These are phyloP conservation scores for Vitis hybrid DNA, from an alignment of 177 flowering plant genomes.

Conservation along the genomic window DNA sequence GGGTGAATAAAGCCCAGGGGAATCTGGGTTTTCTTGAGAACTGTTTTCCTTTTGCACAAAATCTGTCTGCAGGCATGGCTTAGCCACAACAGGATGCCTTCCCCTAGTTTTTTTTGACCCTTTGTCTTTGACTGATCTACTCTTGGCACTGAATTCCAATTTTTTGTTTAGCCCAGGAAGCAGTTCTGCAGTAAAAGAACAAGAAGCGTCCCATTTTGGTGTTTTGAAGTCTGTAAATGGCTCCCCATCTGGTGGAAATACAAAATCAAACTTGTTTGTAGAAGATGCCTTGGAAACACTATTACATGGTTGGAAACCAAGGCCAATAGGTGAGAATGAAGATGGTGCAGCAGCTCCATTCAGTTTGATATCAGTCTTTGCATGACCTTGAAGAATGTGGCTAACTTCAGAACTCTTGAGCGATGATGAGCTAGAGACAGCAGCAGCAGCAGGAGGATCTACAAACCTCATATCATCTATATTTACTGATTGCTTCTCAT, in stretches of 20 bases:
- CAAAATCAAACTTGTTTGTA: neutral
- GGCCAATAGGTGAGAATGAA: slow-evolving; percentile 2
- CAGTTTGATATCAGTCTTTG: neutral
- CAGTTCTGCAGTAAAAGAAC: slow-evolving; percentile 22
- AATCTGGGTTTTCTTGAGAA: slow-evolving; percentile 22
- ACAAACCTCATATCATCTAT: too few species aligned
- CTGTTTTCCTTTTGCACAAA: slow-evolving; percentile 14
- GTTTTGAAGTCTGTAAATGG: slow-evolving; percentile 21
- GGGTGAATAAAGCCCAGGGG: slow-evolving; percentile 47
- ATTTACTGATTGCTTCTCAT: too few species aligned
- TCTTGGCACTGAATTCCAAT: slow-evolving; percentile 18
- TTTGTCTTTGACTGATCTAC: slow-evolving; percentile 22
- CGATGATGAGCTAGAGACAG: too few species aligned
- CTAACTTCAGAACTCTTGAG: slow-evolving; percentile 3
- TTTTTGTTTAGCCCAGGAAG: slow-evolving; percentile 24
- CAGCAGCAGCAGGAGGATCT: too few species aligned
- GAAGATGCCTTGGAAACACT: slow-evolving; percentile 14
- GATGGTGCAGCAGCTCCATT: slow-evolving; percentile 15
- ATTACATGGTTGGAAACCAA: slow-evolving; percentile 7
- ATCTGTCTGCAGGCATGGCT: slow-evolving; percentile 17
- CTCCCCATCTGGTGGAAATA: slow-evolving; percentile 12
- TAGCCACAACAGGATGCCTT: slow-evolving; percentile 23
- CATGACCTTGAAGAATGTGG: slow-evolving; percentile 4
- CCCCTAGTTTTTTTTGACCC: slow-evolving; percentile 32
- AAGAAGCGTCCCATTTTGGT: slow-evolving; percentile 32